Conservation (phyloP, 495 filamentous ascomycete species). For the Beverwykella pulmonaria region DNA sequence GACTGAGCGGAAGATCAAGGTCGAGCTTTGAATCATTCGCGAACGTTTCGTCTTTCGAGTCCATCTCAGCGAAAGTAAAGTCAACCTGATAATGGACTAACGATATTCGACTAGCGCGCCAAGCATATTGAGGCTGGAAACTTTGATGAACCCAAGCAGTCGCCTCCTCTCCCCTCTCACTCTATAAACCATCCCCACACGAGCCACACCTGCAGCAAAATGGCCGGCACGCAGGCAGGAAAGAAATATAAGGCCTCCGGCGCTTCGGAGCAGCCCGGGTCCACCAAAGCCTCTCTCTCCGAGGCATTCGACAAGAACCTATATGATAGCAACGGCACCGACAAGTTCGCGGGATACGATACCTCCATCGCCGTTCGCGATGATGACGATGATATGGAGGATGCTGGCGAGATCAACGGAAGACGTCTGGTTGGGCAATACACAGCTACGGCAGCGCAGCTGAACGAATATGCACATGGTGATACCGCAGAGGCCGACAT, state of each 20-base stretch:
- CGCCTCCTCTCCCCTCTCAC: constrained; percentile 1
- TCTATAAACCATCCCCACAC: neutral
- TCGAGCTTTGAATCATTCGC: too few relatives aligned
- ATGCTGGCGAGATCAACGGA: constrained; percentile 71
- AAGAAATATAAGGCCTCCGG: constrained; percentile 16
- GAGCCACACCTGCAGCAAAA: constrained; percentile 10
- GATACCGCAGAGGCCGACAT: constrained; percentile 89
- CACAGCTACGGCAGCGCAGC: constrained; percentile 85
- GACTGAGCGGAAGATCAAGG: too few relatives aligned
- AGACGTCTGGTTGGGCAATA: constrained; percentile 92
- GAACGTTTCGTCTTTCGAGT: too few relatives aligned
- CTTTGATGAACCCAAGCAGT: neutral
- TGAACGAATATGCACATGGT: constrained; percentile 90
- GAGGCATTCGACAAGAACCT: constrained; percentile 92
- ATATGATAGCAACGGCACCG: constrained; percentile 75
- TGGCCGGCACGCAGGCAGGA: constrained; percentile 16
- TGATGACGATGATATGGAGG: constrained; percentile 82
- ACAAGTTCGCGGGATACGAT: constrained; percentile 91
- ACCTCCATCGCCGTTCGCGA: constrained; percentile 75
- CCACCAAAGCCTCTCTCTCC: constrained; percentile 92
- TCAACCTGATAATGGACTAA: too few relatives aligned
- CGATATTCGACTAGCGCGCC: neutral
- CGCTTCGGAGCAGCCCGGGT: constrained; percentile 50
- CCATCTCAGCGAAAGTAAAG: too few relatives aligned
- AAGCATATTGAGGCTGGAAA: constrained; percentile 1